These are phyloP conservation scores for Artomyces pyxidatus DNA, from an alignment of 768 basidiomycete genomes.

Conservation along the genomic window DNA sequence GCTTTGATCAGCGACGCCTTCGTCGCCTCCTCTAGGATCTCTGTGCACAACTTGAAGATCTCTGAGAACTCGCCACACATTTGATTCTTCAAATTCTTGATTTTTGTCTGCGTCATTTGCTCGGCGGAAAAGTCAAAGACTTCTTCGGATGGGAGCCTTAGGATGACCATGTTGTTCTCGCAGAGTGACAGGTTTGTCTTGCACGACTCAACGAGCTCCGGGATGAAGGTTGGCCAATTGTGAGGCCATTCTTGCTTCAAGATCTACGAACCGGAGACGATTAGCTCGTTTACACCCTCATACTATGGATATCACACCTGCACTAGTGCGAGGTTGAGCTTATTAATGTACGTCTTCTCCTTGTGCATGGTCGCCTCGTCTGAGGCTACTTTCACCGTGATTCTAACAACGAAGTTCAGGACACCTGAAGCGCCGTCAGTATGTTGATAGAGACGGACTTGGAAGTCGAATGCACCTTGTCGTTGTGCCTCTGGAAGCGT, in stretches of 20 bases:
- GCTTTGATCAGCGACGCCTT: constrained; percentile 92
- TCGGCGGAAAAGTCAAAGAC: constrained; percentile 99
- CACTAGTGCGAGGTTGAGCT: constrained; percentile 92
- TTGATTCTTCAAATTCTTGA: constrained; percentile 94
- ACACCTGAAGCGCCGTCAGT: constrained; percentile 50
- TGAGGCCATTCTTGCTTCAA: constrained; percentile 99
- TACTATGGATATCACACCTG: constrained; percentile 51
- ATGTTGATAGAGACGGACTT: neutral
- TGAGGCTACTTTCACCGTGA: constrained; percentile 88
- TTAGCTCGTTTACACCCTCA: constrained; percentile 1
- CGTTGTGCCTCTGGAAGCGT: constrained; percentile 90
- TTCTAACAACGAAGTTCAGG: constrained; percentile 90
- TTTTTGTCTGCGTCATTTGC: constrained; percentile 96
- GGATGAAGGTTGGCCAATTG: constrained; percentile 97
- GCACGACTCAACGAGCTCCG: constrained; percentile 94
- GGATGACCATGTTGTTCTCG: constrained; percentile 99
- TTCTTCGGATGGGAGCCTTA: constrained; percentile 95
- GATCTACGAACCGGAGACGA: constrained; percentile 49
- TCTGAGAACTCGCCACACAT: constrained; percentile 97
- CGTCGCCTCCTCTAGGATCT: constrained; percentile 94
- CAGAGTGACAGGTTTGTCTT: constrained; percentile 93
- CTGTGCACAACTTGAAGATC: constrained; percentile 95
- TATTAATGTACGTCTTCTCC: constrained; percentile 93
- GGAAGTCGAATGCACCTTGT: constrained; percentile 47
- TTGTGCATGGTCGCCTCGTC: constrained; percentile 83